These are phyloP conservation scores for Lobosporangium transversale DNA, from an alignment of 192 early-diverging fungal species.

Conservation along the genomic window DNA sequence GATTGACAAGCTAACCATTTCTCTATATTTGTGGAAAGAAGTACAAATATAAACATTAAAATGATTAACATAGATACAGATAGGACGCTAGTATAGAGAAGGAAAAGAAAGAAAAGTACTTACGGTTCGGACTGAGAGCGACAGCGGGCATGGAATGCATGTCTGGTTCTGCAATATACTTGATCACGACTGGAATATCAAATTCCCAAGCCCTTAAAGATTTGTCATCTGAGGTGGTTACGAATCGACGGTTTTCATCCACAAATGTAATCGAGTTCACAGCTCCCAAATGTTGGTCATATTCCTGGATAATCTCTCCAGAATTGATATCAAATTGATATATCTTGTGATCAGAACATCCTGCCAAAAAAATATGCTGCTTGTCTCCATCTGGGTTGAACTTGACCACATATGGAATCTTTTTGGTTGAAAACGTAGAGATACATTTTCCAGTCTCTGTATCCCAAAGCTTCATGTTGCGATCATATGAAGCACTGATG, in stretches of 20 bases:
- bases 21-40: conserved; percentile 60
- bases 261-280: conserved; percentile 98
- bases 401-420: conserved; percentile 87
- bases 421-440: conserved; percentile 76
- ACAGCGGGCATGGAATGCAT: conserved; percentile 98
- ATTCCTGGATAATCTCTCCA: conserved; percentile 90
- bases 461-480: conserved; percentile 96
- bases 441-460: conserved; percentile 95
- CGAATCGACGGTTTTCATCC: conserved; percentile 92
- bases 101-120: conserved; percentile 39
- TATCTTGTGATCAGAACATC: conserved; percentile 94
- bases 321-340: conserved; percentile 87
- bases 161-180: conserved; percentile 93
- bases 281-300: conserved; percentile 96
- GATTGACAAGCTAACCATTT: conserved; percentile 96
- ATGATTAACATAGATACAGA: too few relatives aligned
- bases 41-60: too few relatives aligned
- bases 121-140: conserved; percentile 86
- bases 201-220: conserved; percentile 97
- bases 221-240: conserved; percentile 98
- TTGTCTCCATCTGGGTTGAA: conserved; percentile 93
- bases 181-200: conserved; percentile 98
- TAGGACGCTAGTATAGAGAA: too few relatives aligned
- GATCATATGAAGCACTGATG: conserved; percentile 90
- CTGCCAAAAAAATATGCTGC: conserved; percentile 89